Percentiles rank a stretch among this genome's conserved stretches.
These are phyloP conservation scores for Trypanosoma conorhini DNA, from an alignment of 208 protist genomes.

Conservation along the genomic window DNA sequence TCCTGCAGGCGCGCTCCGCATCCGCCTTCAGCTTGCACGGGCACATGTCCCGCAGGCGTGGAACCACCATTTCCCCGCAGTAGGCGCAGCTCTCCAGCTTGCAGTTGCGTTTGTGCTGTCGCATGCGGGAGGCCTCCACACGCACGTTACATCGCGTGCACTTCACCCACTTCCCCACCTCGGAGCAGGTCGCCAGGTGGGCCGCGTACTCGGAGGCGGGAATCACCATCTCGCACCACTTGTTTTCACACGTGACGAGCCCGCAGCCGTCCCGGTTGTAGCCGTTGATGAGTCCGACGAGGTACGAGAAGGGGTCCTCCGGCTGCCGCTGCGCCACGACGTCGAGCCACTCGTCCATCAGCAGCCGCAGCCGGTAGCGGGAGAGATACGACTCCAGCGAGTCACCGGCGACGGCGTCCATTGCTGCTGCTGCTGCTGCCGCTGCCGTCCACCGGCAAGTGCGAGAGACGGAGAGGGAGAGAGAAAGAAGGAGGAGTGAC, in stretches of 20 bases:
- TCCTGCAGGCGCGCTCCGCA: conserved; percentile 41
- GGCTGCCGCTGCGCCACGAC: conserved; percentile 42
- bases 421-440: conserved; percentile 17
- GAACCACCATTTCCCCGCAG: conserved; percentile 77
- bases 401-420: conserved; percentile 16
- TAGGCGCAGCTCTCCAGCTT: conserved; percentile 55
- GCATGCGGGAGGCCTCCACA: conserved; percentile 53
- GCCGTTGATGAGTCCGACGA: conserved; percentile 53
- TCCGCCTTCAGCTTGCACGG: conserved; percentile 42
- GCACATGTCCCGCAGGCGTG: conserved; percentile 66
- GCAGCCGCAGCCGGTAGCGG: conserved; percentile 63
- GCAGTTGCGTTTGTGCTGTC: conserved; percentile 63
- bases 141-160: conserved; percentile 73
- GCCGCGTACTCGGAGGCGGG: conserved; percentile 38
- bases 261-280: conserved; percentile 56
- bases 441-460: neutral
- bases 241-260: conserved; percentile 74
- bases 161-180: conserved; percentile 56
- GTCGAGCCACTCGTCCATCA: conserved; percentile 69
- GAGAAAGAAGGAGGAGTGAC: neutral
- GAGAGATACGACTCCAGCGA: conserved; percentile 49
- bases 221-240: conserved; percentile 79
- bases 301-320: conserved; percentile 59
- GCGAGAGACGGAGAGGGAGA: conserved; percentile 15
- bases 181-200: conserved; percentile 49